phyloP scores from a whole-genome alignment of 2,329 filamentous ascomycete genomes.

The Aulographum hederae region DNA sequence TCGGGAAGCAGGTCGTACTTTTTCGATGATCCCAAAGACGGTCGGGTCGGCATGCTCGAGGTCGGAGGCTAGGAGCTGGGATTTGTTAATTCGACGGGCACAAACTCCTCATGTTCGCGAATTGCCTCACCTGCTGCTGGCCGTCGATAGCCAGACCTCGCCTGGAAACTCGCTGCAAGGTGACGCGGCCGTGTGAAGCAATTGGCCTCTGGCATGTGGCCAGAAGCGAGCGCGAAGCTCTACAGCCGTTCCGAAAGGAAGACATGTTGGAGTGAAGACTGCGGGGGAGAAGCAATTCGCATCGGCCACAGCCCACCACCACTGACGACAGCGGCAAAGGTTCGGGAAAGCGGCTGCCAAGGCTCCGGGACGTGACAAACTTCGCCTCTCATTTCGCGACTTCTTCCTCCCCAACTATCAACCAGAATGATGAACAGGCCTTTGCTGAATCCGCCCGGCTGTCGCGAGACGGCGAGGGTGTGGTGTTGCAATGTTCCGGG shows the following conservation, averaged over 20 bases:
- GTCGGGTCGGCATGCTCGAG: conserved; percentile 72
- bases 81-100: conserved; percentile 1
- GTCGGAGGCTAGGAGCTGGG: conserved; percentile 58
- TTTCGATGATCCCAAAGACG: conserved; percentile 79
- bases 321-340: no score
- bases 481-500: conserved; percentile 29
- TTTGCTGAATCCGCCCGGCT: conserved; percentile 32
- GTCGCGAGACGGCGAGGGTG: conserved; percentile 19
- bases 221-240: conserved; percentile 19
- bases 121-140: conserved; percentile 25
- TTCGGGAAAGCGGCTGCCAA: no score
- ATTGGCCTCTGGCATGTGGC: conserved; percentile 13
- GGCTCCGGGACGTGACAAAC: no score
- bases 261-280: conserved; percentile 16
- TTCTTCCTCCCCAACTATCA: conserved; percentile 63
- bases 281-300: no score
- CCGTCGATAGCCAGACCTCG: conserved; percentile 24
- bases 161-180: conserved; percentile 17
- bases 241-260: conserved; percentile 19
- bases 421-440: conserved; percentile 60
- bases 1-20: conserved; percentile 35
- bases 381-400: no score
- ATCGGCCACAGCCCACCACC: no score
- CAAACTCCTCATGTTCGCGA: neutral
- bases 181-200: conserved; percentile 10